Evolutionary conservation across 768 basidiomycete genomes (phyloP), one percentile per base, ranked within the genome.

Genomic region (Russula ochroleuca): DNA sequence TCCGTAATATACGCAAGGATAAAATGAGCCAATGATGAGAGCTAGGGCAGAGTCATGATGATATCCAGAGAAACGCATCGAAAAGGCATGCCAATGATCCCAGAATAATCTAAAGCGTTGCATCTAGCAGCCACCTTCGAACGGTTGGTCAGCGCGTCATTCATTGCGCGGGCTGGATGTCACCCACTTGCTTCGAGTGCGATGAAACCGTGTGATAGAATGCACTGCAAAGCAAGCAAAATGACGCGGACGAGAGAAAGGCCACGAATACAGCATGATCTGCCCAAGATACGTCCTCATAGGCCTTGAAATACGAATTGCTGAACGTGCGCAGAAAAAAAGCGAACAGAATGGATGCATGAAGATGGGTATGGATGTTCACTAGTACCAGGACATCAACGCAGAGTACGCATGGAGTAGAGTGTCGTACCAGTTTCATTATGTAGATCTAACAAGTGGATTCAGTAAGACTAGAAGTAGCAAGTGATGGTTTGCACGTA

Each of bases 321-420:
- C 80, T 80, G 67, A 85, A 83, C 5, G 83, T 83, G 45, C 71
- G 69, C 40, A 87, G 75, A 58, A 88, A 74, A 71, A 79, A 79
- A 17, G 76, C 69, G 71, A 90, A 91, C 28, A 90, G 69, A 5
- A 83, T 70, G 37, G 86, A 84, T 31, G 85, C 89, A 77, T 84
- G 81, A 9, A 93, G 77, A 71, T 94, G 93, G 63, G 81, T 88
- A 74, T 92, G 88, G 51, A 94, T 92, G 75, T 95, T 95, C 61
- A 94, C 91, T 90, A 6, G 19, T 70, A 19, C 58, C 37, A 56
- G 57, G 13, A 45, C 57, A 51, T 63, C 55, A 64, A 69, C 40
- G 56, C 55, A 68, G 61, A 59, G 59, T 53, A 59, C 52, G 62
- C 14, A 50, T 35, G 64, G 51, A 35, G 57, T 41, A 41, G 45